Conservation (phyloP, 208 protist species). For the Leptomonas seymouri region DNA sequence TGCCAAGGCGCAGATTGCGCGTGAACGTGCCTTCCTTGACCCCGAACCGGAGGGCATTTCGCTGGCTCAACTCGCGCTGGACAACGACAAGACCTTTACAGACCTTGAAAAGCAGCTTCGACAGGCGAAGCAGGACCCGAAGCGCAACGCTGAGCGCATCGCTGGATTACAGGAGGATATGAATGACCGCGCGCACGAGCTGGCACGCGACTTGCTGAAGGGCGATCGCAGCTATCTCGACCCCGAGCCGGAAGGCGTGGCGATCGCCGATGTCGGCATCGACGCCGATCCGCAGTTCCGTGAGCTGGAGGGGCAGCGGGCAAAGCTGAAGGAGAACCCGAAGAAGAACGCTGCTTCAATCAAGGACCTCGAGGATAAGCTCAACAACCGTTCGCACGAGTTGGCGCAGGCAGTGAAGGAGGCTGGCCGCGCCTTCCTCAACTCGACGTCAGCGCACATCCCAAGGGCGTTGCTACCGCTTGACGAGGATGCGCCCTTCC, state of each 20-base stretch:
- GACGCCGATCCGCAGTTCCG: conserved; percentile 58
- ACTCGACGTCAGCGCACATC: conserved; percentile 55
- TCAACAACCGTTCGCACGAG: conserved; percentile 75
- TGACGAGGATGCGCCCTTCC: conserved; percentile 67
- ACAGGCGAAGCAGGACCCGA: conserved; percentile 47
- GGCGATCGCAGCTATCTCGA: conserved; percentile 76
- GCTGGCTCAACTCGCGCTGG: conserved; percentile 61
- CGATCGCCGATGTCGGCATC: conserved; percentile 57
- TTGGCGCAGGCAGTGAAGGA: conserved; percentile 65
- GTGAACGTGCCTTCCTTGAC: conserved; percentile 69
- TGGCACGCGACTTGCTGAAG: conserved; percentile 61
- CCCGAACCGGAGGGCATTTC: conserved; percentile 67
- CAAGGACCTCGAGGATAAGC: conserved; percentile 58
- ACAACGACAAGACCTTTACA: conserved; percentile 63
- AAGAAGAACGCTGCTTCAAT: conserved; percentile 54
- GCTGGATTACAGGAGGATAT: conserved; percentile 52
- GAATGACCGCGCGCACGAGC: conserved; percentile 65
- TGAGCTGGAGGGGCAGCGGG: conserved; percentile 63
- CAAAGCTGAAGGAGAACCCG: conserved; percentile 68
- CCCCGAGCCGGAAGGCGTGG: conserved; percentile 74
- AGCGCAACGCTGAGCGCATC: conserved; percentile 54
- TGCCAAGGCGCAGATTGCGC: conserved; percentile 51
- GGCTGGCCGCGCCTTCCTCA: conserved; percentile 59
- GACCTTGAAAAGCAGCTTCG: conserved; percentile 73
- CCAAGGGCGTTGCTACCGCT: conserved; percentile 66